Evolutionary conservation across 257 asterid genomes (phyloP), one percentile per base, ranked within the genome.

Genomic region (Nicotiana sylvestris): DNA sequence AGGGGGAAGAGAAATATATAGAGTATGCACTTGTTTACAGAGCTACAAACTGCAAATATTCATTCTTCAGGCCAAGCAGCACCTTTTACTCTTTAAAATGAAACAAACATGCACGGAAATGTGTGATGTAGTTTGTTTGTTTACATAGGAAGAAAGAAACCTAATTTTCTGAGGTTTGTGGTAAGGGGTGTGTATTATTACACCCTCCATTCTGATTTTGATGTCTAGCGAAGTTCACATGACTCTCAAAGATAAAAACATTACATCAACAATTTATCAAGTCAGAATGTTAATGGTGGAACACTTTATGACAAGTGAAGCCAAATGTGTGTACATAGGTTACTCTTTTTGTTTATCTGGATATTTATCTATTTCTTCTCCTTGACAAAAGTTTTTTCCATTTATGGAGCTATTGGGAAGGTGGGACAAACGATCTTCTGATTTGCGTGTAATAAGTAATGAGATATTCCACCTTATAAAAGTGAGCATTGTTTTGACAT

Each of bases 401-500:
- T 37, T 9, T 68, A 37, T 37, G 56, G 56, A 68, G 12, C 30
- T 68, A 37, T 35, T 21, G 76, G 17, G 32, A 68, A 37, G 77
- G 55, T 58, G 55, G 77, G 27, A 13, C 30, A 68, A 68, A 68
- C 39, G 32, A 68, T 68, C 32, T n/a, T 68, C 77, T 68, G 56
- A 37, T 35, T 43, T 17, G 76, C 29, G 10, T 2, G 9, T 67
- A 35, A 35, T 43, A 67, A 67, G 76, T 67, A 67, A 67, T 35
- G 76, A 67, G 76, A 35, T 68, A 68, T 18, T 37, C 78, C 78
- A 70, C 78, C 46, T 70, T 70, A 3, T 17, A 70, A 70, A 43
- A 39, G 17, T 69, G 55, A 68, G 12, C 5, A 39, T 39, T 11
- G 5, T 39, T 32, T 70, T 70, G 32, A 43, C 58, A 25, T 43